Base-by-base conservation (phyloP, 1,139 yeast species). In the Candida dubliniensis region DNA sequence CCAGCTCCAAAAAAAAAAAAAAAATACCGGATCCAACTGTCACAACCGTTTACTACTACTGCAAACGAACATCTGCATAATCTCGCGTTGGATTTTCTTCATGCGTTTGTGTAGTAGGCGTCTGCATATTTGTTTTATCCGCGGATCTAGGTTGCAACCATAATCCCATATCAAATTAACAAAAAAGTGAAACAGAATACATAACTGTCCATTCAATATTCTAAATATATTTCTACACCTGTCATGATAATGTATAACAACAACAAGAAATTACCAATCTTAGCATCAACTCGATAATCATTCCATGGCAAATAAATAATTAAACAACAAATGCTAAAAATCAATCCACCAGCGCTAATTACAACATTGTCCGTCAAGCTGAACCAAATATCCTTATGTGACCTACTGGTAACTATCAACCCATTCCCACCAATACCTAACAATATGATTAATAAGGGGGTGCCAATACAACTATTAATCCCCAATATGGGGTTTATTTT, bases 391-490 rank as follows among this genome's bases (percentile, higher is more conserved):
- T 52, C 42, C 7, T 36, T 41, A 8, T 46, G 49, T 4, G 46
- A 38, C 34, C 41, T 39, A n/a, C 41, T 15, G 9, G 47, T 44
- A 1, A 52, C 47, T 5, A 58, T 47, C 12, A 60, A 42, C 18
- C 74, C 73, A 55, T 71, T 72, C 10, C 64, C 53, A 0, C 78
- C 77, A 14, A 73, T 55, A 0, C 77, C 78, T 10, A 72, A 53
- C 43, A 72, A 54, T 2, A 70, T 65, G 12, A 67, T 53, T 11
- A 73, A 52, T 18, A 71, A 55, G 2, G 77, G 77, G 0, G 78
- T 68, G 0, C 77, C 77, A 37, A 73, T 55, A 49, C 76, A 71
- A 1, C 77, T 60, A 51, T 69, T 69, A 8, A 72, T 54, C 1
- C 77, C 78, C 29, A 69, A 57, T 12, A 66, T 55, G 2, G 76